Evolutionary conservation across 345 rosid genomes (phyloP).

Genomic region (Eucalyptus sideroxylon): DNA sequence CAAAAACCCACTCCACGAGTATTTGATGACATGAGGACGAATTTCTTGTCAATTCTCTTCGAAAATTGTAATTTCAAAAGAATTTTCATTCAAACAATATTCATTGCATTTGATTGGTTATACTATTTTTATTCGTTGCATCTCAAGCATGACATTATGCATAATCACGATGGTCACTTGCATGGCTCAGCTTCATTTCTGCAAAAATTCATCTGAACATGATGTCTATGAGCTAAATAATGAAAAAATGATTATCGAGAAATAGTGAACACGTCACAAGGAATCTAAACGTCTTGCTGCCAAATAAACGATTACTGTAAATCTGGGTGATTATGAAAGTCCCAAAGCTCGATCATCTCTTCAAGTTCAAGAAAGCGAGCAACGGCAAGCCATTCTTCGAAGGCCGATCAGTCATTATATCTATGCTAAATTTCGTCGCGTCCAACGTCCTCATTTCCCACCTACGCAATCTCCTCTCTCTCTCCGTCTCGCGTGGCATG

Average conservation of each 20-base stretch:
- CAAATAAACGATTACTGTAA: too few relatives aligned
- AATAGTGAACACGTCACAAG: fast-evolving
- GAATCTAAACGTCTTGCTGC: too few relatives aligned
- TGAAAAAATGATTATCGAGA: fast-evolving
- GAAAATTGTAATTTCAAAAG: too few relatives aligned
- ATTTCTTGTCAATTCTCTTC: too few relatives aligned
- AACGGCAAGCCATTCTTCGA: neutral
- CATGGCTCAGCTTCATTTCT: fast-evolving
- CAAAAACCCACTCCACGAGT: neutral
- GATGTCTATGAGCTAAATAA: too few relatives aligned
- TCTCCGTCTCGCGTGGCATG: neutral
- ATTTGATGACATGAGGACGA: fast-evolving
- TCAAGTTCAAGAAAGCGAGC: neutral
- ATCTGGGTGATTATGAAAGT: too few relatives aligned
- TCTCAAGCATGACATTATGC: too few relatives aligned
- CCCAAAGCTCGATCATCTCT: neutral
- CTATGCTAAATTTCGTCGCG: neutral
- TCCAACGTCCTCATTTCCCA: neutral
- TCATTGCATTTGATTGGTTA: too few relatives aligned
- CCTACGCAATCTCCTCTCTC: neutral
- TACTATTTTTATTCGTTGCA: too few relatives aligned
- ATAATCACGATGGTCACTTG: too few relatives aligned
- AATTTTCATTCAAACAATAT: too few relatives aligned
- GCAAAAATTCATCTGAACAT: too few relatives aligned
- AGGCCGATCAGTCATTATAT: neutral